Evolutionary conservation across 495 filamentous ascomycete genomes (phyloP).

Genomic region (Hyphodiscus hymeniophilus): DNA sequence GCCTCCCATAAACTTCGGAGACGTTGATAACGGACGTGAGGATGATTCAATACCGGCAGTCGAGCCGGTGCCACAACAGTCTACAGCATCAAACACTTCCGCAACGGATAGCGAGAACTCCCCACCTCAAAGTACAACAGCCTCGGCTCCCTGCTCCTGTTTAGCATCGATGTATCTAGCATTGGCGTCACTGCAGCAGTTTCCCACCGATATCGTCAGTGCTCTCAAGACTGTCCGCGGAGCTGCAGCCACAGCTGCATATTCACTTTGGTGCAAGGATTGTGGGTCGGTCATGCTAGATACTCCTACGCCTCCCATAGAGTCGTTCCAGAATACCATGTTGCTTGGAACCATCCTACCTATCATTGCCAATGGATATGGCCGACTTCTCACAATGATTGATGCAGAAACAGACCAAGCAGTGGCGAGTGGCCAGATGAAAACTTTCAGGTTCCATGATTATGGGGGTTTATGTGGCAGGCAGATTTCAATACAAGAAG

Average conservation of each 20-base stretch:
- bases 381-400: constrained; percentile 34
- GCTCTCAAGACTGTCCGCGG: constrained; percentile 49
- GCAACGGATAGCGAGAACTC: constrained; percentile 17
- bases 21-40: constrained; percentile 16
- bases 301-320: constrained; percentile 25
- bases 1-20: constrained; percentile 20
- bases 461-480: constrained; percentile 35
- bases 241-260: constrained; percentile 45
- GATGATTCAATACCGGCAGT: constrained; percentile 1
- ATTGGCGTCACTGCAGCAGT: constrained; percentile 35
- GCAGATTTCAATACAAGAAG: constrained; percentile 2
- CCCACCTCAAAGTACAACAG: not conserved
- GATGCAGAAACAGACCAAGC: constrained; percentile 35
- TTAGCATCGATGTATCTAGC: constrained; percentile 32
- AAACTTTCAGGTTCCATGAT: constrained; percentile 33
- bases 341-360: constrained; percentile 57
- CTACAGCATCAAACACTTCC: constrained; percentile 20
- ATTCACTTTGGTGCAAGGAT: constrained; percentile 48
- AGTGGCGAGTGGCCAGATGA: constrained; percentile 27
- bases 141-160: constrained; percentile 12
- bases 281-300: constrained; percentile 41
- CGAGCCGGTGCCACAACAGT: constrained; percentile 18
- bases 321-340: constrained; percentile 54
- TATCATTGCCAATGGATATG: constrained; percentile 52
- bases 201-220: constrained; percentile 31